phyloP scores from a whole-genome alignment of 2,329 filamentous ascomycete species.

The Pseudopithomyces chartarum region DNA sequence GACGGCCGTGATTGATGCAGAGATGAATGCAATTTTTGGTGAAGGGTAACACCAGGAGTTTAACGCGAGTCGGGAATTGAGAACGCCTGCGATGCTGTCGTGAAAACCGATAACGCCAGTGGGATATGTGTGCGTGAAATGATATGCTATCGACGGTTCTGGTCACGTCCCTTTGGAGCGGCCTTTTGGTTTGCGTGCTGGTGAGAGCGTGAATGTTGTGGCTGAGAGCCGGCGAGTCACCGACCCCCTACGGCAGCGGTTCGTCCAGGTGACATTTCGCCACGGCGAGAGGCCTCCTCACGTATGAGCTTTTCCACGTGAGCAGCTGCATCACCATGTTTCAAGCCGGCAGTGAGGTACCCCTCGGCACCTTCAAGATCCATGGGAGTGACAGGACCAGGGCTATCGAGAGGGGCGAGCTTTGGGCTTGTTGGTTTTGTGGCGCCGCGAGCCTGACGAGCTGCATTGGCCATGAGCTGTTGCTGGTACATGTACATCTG shows the following conservation, averaged over 20 bases:
- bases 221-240: conserved; percentile 30
- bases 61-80: conserved; percentile 24
- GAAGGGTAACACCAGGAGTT: neutral
- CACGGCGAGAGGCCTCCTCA: conserved; percentile 48
- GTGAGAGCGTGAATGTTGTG: conserved; percentile 7
- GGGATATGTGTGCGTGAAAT: conserved; percentile 17
- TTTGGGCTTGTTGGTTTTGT: conserved; percentile 54
- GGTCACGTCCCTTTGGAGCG: neutral
- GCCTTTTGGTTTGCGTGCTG: conserved; percentile 6
- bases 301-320: conserved; percentile 55
- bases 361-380: conserved; percentile 52
- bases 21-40: conserved; percentile 2
- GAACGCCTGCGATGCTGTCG: conserved; percentile 41
- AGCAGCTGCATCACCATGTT: conserved; percentile 41
- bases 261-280: conserved; percentile 38
- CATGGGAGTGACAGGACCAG: conserved; percentile 59
- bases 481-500: conserved; percentile 56
- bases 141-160: neutral
- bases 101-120: conserved; percentile 8
- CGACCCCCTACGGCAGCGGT: conserved; percentile 35
- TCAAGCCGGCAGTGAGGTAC: conserved; percentile 53
- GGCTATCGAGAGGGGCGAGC: conserved; percentile 55
- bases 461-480: conserved; percentile 45
- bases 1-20: conserved; percentile 7
- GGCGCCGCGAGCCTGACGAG: conserved; percentile 27